Evolutionary conservation across 768 basidiomycete genomes (phyloP).

Genomic region (Russula sp.): DNA sequence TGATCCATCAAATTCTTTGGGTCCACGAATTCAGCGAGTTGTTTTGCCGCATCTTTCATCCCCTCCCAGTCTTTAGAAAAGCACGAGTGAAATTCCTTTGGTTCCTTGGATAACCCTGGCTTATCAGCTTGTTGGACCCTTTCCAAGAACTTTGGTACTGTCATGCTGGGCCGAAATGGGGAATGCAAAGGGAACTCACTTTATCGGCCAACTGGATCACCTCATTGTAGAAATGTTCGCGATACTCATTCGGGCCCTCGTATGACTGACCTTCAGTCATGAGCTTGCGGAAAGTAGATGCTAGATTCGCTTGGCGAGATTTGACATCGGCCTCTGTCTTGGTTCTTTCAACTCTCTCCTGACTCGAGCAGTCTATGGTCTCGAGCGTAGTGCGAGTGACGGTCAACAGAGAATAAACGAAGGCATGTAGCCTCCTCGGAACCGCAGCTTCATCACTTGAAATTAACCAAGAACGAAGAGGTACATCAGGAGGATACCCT

Average conservation of each 20-base stretch:
- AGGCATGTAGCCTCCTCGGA: neutral
- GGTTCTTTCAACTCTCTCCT: too few relatives aligned
- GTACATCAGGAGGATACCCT: neutral
- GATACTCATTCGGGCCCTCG: neutral
- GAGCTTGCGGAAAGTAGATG: neutral
- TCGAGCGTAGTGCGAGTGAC: neutral
- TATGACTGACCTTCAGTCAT: neutral
- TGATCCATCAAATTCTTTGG: neutral
- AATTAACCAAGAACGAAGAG: neutral
- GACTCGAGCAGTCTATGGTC: too few relatives aligned
- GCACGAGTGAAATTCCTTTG: too few relatives aligned
- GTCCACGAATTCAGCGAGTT: neutral
- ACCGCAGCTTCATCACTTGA: too few relatives aligned
- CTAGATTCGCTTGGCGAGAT: neutral
- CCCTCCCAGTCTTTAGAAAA: too few relatives aligned
- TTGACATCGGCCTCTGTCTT: too few relatives aligned
- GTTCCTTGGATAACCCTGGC: neutral
- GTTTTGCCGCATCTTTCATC: neutral
- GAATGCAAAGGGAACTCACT: neutral
- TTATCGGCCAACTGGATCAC: neutral
- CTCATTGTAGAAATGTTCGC: neutral
- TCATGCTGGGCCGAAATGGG: neutral
- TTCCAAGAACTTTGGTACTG: too few relatives aligned
- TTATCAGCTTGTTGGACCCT: too few relatives aligned
- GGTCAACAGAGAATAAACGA: neutral